Evolutionary conservation across 2,329 filamentous ascomycete genomes (phyloP), one percentile per base, ranked within the genome.

Genomic region (Microsporum ferrugineum): DNA sequence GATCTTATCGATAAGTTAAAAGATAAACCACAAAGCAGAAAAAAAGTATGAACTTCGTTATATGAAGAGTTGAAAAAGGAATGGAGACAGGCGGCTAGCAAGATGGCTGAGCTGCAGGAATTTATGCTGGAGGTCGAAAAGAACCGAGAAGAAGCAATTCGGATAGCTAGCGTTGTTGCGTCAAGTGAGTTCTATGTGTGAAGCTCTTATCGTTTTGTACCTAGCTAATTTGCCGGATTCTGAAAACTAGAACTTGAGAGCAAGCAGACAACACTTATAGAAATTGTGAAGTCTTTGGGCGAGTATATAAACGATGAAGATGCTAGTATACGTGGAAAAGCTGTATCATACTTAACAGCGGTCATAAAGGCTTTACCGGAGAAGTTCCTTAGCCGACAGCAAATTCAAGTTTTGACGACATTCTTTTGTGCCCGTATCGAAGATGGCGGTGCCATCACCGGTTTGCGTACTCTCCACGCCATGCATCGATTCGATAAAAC

Each of bases 271-370:
- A 85, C 82, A 66, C 76, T 88, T 38, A 77, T 87, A 61, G 79
- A 81, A 60, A 73, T 87, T 57, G 81, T 88, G 60, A 82, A 85
- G 68, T 83, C 82, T 51, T 75, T 87, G 36, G 82, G 83, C 23
- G 83, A 86, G 70, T 87, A 86, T 66, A 80, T 88, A 68, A 87
- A 86, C 66, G 82, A 85, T 70, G 83, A 86, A 67, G 83, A 87
- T 73, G 76, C 77, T 27, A 77, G 78, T 12, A 76, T 82, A 49
- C 78, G 85, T 43, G 79, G 80, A n/a, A 85, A 85, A 71, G 80
- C 82, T 69, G 73, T 77, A 63, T 74, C 73, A 27, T 79, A 73
- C 66, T 68, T 79, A 36, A 75, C 72, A 10, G 71, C 71, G 23
- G 72, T 78, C 49, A 75, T 79, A 62, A 74, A 71, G 60, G 75